Base-by-base conservation (phyloP, 1,284 basidiomycete genomes). In the Ustilago hordei region DNA sequence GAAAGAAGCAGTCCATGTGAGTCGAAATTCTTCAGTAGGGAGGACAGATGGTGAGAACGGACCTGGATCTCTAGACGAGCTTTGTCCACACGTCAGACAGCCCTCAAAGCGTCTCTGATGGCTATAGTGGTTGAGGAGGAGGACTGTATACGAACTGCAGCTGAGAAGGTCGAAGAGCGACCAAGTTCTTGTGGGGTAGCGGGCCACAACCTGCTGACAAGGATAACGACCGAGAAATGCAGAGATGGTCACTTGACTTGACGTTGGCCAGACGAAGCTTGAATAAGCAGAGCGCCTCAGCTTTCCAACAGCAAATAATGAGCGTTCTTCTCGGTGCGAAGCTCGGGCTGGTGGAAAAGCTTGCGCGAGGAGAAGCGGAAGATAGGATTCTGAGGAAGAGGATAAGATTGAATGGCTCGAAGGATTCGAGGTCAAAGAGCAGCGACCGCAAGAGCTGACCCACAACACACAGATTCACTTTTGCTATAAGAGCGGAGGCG, bases 81-180 rank as follows among this genome's bases (percentile, higher is more conserved):
- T 17, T 45, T 19, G 43, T 19, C 13, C 13, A 2, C 39, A 17
- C 2, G 15, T 41, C 39, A 41, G 13, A 41, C 13, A 13, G 23
- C 39, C 7, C 17, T 41, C 43, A 19, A 7, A 19, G 19, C n/a
- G 53, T 23, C 53, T 28, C 6, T 17, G 19, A n/a, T 41, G 38
- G n/a, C 11, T 23, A 35, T n/a, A 23, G 31, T 5, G 32, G 34
- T 13, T 8, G 17, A 28, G 6, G 11, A 12, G 23, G 45, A 12
- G 28, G 43, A 36, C 3, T 58, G n/a, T 58, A 43, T 45, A 41
- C 41, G 55, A 13, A 32, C 15, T 57, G 55, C 55, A 45, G 55
- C 28, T 32, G 31, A 31, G 38, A 31, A 4, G 31, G 19, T 7
- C 4, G 45, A 11, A 47, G 56, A 17, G 23, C 34, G 55, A 45